Evolutionary conservation across 2,329 filamentous ascomycete genomes (phyloP), one percentile per base, ranked within the genome.

Genomic region (Cyanodermella asteris): DNA sequence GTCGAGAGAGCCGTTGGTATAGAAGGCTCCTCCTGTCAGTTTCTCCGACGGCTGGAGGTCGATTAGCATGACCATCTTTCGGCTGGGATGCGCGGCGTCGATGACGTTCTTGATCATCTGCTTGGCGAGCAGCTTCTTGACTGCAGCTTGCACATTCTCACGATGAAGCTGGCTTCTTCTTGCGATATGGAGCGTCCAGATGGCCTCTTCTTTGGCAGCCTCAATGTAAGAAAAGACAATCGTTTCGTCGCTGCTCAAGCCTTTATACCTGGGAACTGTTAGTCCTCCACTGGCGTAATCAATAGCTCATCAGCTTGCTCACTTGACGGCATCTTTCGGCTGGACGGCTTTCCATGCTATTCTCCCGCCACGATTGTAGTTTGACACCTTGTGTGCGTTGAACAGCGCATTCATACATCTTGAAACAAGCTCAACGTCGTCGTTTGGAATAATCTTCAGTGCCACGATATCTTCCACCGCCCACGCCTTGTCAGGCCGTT

Each of bases 41-140:
- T 87, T 75, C 33, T 93, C 82, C 27, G 73, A 78, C 1, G 87
- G 84, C 7, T 70, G 67, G 31, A 97, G 64, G 33, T 72, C 72
- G 27, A 72, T 68, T 41, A 91, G 72, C 61, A 97, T 91, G 59
- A 87, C 97, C 64, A 91, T 91, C 52, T 91, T 91, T 44, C 87
- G 75, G 36, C 72, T 76, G 15, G 80, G 78, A 42, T 76, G 72
- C 51, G 91, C 81, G 49, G 91, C 81, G 47, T 74, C 87, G 52
- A 84, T 87, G 52, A 94, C 81, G 29, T 72, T 69, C 40, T 76
- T 75, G 46, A 97, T 81, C 44, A 90, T 69, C 18, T 70, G 68
- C 45, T 80, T 82, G 19, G 61, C 55, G 47, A 90, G 76, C 32
- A 97, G 68, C 33, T 72, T 68, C 53, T 90, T 91, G 37, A 94